Percentiles rank a stretch among this genome's conserved stretches.
Conservation (phyloP, 208 protist species). For the Trypanosoma theileri region DNA sequence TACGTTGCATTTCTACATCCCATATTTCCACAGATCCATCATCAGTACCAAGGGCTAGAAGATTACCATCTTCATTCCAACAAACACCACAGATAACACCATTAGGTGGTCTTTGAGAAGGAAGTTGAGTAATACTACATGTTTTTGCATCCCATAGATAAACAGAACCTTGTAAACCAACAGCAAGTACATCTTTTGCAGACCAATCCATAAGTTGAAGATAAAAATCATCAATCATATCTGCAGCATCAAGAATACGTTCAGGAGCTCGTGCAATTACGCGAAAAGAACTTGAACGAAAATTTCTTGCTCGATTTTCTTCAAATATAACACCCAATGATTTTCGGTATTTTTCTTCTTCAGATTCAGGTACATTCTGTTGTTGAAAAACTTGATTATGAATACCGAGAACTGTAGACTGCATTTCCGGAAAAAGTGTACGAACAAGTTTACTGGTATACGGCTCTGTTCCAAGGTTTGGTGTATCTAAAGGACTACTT, state of each 20-base stretch:
- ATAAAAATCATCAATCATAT: slow-evolving; percentile 99
- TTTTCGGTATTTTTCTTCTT: slow-evolving; percentile 55
- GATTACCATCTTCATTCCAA: slow-evolving; percentile 91
- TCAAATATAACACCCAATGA: slow-evolving; percentile 84
- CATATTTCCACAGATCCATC: slow-evolving; percentile 91
- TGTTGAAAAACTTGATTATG: slow-evolving; percentile 32
- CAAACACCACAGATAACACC: slow-evolving; percentile 90
- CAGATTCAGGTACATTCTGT: slow-evolving; percentile 26
- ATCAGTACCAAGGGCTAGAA: slow-evolving; percentile 87
- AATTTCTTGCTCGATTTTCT: slow-evolving; percentile 80
- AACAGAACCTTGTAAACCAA: slow-evolving; percentile 95
- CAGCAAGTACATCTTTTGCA: slow-evolving; percentile 86
- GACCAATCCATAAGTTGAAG: slow-evolving; percentile 99
- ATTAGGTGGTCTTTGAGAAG: slow-evolving; percentile 42
- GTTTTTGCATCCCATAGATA: slow-evolving; percentile 98
- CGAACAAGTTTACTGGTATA: slow-evolving; percentile 76
- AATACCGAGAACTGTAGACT: slow-evolving; percentile 71
- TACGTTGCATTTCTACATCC: slow-evolving; percentile 78
- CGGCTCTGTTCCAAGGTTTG: slow-evolving; percentile 57
- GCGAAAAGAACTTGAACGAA: slow-evolving; percentile 73
- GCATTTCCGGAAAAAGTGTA: slow-evolving; percentile 67
- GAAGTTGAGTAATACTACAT: slow-evolving; percentile 90
- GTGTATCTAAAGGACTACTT: slow-evolving; percentile 11
- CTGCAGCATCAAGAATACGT: slow-evolving; percentile 97
- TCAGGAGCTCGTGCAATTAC: slow-evolving; percentile 93